Base-by-base conservation (phyloP, 495 filamentous ascomycete genomes). In the Penicillium manginii region DNA sequence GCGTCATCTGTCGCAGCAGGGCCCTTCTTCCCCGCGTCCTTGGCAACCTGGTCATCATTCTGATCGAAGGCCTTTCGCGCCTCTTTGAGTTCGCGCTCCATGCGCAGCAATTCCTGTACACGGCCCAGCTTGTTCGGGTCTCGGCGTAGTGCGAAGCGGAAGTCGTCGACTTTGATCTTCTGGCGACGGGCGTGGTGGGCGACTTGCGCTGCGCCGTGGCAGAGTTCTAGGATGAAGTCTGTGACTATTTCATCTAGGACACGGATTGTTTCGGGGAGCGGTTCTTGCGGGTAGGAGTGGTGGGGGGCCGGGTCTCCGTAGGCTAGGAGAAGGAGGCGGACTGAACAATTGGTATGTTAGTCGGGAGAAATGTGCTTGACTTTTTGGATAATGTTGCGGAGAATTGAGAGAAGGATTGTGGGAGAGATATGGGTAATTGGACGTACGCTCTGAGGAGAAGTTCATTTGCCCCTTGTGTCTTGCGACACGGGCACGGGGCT, bases 131-230 rank as follows among this genome's bases (percentile, higher is more conserved):
- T 92, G 63, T 83, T 78, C 21, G 90, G 86, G 65, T 97, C 94
- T 33, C 87, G 84, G 32, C 96, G 85, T 52, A 97, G 84, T 31
- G 90, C 90, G 67, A 94, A 98, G 67, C 93, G 90, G 79, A 98
- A 96, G 71, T 98, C 94, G 61, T 98, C 94, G 55, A 96, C 89
- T 68, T 98, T 98, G 76, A 97, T 90, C 76, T 98, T 98, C 65
- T 93, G 89, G 7, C 94, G 86, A 3, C 91, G 86, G 2, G 88
- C 84, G 71, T 94, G 86, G 65, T 88, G 85, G 1, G 94, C 94
- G 61, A 86, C 86, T 21, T 88, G 84, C 23, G 90, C 87, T 5
- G 94, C 93, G 52, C 89, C 88, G 80, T 97, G 94, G 79, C 89
- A 92, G 57, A 94, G 82, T 70, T 92, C 91, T 57, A 94, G 86